Conservation (phyloP, 192 early-diverging fungal genomes). For the Podila clonocystis region DNA sequence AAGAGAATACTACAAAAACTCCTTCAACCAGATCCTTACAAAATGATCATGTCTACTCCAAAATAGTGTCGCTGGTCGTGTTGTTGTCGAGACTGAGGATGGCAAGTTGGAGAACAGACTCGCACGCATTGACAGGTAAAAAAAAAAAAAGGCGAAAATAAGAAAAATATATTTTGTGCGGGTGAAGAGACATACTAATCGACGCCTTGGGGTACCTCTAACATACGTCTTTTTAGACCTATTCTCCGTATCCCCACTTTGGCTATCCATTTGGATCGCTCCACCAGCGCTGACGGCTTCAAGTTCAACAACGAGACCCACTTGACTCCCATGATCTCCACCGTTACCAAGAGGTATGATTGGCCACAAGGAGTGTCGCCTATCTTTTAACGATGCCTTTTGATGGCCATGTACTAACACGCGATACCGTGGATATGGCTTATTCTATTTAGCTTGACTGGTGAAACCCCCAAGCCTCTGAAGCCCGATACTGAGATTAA, state of each 20-base stretch:
- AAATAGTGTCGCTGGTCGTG: slow-evolving; percentile 87
- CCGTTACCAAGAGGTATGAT: slow-evolving; percentile 65
- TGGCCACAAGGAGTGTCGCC: no score
- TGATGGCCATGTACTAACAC: no score
- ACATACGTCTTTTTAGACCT: slow-evolving; percentile 56
- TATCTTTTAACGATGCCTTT: no score
- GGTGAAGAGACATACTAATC: no score
- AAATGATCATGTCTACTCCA: no score
- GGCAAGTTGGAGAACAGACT: slow-evolving; percentile 80
- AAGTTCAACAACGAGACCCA: slow-evolving; percentile 97
- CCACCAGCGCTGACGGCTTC: slow-evolving; percentile 78
- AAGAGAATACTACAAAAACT: background rate
- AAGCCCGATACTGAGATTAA: slow-evolving; percentile 46
- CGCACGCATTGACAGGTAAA: slow-evolving; percentile 76
- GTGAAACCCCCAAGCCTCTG: slow-evolving; percentile 26
- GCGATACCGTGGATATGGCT: no score
- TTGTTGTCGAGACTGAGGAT: slow-evolving; percentile 78
- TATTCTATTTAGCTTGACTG: slow-evolving; percentile 37
- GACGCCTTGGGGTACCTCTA: background rate
- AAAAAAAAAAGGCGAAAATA: background rate
- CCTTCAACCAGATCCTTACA: background rate
- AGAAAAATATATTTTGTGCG: background rate
- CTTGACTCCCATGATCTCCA: slow-evolving; percentile 88
- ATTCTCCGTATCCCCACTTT: slow-evolving; percentile 96
- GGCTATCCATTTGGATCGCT: slow-evolving; percentile 95